Evolutionary conservation across 495 filamentous ascomycete species (phyloP).

Genomic region (Neurospora sp.): DNA sequence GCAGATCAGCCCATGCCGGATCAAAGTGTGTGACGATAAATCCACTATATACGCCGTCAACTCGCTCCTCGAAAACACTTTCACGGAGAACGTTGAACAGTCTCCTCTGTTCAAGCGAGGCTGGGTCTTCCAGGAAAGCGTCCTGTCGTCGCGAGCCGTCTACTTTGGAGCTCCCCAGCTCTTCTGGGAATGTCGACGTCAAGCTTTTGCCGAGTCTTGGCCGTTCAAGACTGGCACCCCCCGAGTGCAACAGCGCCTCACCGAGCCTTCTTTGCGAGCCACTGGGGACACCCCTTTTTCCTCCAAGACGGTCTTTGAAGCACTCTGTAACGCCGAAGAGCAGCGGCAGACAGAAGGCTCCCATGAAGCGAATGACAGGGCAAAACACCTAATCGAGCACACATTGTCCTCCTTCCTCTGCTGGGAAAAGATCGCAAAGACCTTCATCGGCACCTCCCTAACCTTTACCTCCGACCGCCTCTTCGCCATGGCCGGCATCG

Average conservation of each 20-base stretch:
- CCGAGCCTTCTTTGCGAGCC: neutral
- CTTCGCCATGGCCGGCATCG: constrained; percentile 15
- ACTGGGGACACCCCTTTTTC: neutral
- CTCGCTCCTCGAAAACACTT: neutral
- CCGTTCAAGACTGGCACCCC: neutral
- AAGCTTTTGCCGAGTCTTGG: neutral
- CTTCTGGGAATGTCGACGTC: constrained; percentile 6
- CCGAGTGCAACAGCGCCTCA: neutral
- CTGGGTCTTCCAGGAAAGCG: constrained; percentile 10
- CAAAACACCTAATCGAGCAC: neutral
- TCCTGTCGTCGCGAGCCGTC: constrained; percentile 3
- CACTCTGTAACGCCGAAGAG: neutral
- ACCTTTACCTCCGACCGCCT: constrained; percentile 11
- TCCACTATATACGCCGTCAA: neutral
- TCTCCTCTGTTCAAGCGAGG: constrained; percentile 5
- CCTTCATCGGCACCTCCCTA: neutral
- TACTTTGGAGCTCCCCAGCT: constrained; percentile 7
- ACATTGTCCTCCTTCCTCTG: neutral
- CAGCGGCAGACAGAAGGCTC: neutral
- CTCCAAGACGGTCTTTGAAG: neutral
- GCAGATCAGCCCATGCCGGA: neutral
- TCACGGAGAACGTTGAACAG: neutral
- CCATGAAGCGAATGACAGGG: neutral
- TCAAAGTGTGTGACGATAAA: neutral
- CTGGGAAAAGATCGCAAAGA: neutral